These are phyloP conservation scores for Penicillium sp. DNA, from an alignment of 2,329 filamentous ascomycete species.

Conservation along the genomic window DNA sequence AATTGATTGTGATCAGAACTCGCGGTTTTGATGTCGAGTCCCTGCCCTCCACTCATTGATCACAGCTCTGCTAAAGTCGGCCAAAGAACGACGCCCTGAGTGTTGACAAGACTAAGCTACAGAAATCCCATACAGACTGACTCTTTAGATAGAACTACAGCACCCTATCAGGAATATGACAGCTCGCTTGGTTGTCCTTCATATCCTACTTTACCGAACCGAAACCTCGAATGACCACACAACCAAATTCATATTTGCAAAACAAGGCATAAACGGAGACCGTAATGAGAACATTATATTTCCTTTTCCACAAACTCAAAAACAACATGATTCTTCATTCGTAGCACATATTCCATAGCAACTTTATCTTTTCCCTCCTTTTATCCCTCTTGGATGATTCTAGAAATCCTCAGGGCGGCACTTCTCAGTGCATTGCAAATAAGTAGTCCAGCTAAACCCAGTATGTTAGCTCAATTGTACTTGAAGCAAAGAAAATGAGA, in stretches of 20 bases:
- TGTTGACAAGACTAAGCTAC: too few species aligned
- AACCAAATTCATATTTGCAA: neutral
- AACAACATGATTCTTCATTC: neutral
- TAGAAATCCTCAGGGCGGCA: constrained; percentile 18
- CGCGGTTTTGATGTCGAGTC: too few species aligned
- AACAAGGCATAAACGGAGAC: neutral
- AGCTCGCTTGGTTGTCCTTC: too few species aligned
- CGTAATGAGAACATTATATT: neutral
- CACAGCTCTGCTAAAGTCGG: too few species aligned
- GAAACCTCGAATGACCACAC: too few species aligned
- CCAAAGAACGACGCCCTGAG: too few species aligned
- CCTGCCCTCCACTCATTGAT: too few species aligned
- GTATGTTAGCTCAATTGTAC: neutral
- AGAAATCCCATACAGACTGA: too few species aligned
- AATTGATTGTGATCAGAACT: too few species aligned
- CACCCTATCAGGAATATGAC: too few species aligned
- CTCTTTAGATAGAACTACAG: too few species aligned
- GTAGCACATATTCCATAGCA: constrained; percentile 2
- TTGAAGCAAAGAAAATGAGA: neutral
- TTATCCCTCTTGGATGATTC: neutral
- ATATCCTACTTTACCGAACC: too few species aligned
- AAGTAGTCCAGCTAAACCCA: constrained; percentile 17
- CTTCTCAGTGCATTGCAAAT: constrained; percentile 18
- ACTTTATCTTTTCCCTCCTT: neutral
- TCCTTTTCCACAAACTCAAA: neutral